Evolutionary conservation across 2,329 filamentous ascomycete species (phyloP).

Genomic region (Pseudogymnoascus sp.): DNA sequence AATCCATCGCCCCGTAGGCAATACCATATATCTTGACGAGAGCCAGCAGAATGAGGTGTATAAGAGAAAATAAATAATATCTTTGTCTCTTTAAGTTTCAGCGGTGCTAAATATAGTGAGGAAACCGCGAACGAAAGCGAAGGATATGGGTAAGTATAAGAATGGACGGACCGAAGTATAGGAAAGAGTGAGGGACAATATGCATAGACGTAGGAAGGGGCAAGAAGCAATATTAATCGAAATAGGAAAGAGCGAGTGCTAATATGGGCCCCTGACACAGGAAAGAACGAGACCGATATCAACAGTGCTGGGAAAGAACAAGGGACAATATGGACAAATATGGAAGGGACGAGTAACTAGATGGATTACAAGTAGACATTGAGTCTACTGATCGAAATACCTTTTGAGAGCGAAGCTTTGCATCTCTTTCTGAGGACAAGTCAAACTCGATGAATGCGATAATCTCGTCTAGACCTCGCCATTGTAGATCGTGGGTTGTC

Average conservation of each 20-base stretch:
- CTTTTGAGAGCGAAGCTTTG: neutral
- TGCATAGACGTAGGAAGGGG: neutral
- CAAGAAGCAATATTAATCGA: neutral
- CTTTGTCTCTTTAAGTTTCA: neutral
- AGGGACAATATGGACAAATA: neutral
- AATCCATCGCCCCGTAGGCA: neutral
- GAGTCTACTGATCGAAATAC: neutral
- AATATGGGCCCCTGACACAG: too few relatives aligned
- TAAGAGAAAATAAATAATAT: neutral
- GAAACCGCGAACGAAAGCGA: neutral
- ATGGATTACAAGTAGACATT: neutral
- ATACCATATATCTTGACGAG: neutral
- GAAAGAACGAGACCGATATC: neutral
- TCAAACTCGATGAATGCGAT: neutral
- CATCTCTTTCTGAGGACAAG: neutral
- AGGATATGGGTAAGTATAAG: too few relatives aligned
- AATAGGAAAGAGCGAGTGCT: neutral
- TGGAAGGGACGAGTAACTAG: neutral
- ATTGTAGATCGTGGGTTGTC: neutral
- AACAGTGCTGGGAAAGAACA: neutral
- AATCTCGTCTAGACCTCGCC: neutral
- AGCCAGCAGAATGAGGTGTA: neutral
- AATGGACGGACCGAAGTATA: neutral
- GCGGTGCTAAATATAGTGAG: neutral
- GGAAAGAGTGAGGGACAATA: neutral